Conservation (phyloP, 495 filamentous ascomycete species). For the Amniculicola lignicola region DNA sequence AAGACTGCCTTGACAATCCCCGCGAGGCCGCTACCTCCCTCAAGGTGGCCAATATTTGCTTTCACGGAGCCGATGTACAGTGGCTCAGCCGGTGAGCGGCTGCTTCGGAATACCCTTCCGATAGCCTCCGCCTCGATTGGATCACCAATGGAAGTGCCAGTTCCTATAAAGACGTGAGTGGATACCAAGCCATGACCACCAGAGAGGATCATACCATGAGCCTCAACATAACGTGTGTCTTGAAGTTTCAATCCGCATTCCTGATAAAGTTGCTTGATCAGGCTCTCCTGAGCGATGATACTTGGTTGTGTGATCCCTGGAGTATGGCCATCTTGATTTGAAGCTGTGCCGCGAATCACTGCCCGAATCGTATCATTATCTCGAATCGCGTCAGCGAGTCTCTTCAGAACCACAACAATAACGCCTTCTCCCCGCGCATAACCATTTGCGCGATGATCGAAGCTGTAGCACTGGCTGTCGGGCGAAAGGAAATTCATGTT, state of each 20-base stretch:
- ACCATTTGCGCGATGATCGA: constrained; percentile 7
- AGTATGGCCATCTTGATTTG: constrained; percentile 29
- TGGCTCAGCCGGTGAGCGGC: background rate
- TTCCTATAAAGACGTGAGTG: no score
- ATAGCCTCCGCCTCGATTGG: background rate
- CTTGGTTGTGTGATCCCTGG: constrained; percentile 10
- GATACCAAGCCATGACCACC: no score
- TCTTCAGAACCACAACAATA: constrained; percentile 42
- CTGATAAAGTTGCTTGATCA: constrained; percentile 3
- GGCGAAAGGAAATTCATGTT: constrained; percentile 9
- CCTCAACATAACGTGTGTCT: constrained; percentile 4
- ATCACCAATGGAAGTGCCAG: background rate
- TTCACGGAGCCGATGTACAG: constrained; percentile 44
- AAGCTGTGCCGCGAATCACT: constrained; percentile 41
- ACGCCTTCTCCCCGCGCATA: constrained; percentile 15
- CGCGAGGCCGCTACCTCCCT: constrained; percentile 48
- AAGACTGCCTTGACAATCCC: constrained; percentile 48
- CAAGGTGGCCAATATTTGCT: constrained; percentile 51
- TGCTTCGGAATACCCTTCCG: background rate
- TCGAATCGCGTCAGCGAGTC: constrained; percentile 40
- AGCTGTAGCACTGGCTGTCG: constrained; percentile 12
- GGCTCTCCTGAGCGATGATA: background rate
- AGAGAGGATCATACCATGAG: background rate
- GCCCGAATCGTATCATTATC: constrained; percentile 49
- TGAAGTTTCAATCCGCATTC: background rate